phyloP scores from a whole-genome alignment of 2,329 filamentous ascomycete species.

The Pestalotiopsis sp. region DNA sequence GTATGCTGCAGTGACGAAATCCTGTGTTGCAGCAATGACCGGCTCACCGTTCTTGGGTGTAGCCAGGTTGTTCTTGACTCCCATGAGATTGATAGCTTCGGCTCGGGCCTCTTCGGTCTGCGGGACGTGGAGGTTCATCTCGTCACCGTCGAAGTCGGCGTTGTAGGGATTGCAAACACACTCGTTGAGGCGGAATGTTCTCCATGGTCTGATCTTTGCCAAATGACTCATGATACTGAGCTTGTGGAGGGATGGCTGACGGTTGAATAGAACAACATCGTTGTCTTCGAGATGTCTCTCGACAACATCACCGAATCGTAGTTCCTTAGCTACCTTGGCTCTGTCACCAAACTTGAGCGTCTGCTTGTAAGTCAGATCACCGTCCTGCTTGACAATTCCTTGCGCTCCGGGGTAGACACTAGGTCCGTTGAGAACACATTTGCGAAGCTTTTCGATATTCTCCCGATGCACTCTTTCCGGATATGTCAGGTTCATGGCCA shows the following conservation, averaged over 20 bases:
- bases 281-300: constrained; percentile 94
- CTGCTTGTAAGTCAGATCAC: constrained; percentile 61
- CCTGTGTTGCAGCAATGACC: constrained; percentile 98
- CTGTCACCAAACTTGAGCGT: constrained; percentile 76
- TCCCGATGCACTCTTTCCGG: constrained; percentile 84
- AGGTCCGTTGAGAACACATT: constrained; percentile 75
- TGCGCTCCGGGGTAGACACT: constrained; percentile 88
- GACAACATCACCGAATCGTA: constrained; percentile 84
- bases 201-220: constrained; percentile 90
- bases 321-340: constrained; percentile 69
- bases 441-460: constrained; percentile 80
- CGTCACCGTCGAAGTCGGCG: constrained; percentile 97
- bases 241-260: constrained; percentile 96
- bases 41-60: constrained; percentile 98
- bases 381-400: constrained; percentile 71
- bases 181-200: constrained; percentile 95
- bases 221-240: constrained; percentile 97
- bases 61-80: constrained; percentile 92
- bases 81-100: constrained; percentile 96
- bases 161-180: constrained; percentile 99
- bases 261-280: constrained; percentile 96
- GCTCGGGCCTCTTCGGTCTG: constrained; percentile 96
- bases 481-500: constrained; percentile 97
- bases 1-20: constrained; percentile 97
- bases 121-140: constrained; percentile 98